Evolutionary conservation across 192 early-diverging fungal species (phyloP).

Genomic region (Pecoramyces ruminantium): DNA sequence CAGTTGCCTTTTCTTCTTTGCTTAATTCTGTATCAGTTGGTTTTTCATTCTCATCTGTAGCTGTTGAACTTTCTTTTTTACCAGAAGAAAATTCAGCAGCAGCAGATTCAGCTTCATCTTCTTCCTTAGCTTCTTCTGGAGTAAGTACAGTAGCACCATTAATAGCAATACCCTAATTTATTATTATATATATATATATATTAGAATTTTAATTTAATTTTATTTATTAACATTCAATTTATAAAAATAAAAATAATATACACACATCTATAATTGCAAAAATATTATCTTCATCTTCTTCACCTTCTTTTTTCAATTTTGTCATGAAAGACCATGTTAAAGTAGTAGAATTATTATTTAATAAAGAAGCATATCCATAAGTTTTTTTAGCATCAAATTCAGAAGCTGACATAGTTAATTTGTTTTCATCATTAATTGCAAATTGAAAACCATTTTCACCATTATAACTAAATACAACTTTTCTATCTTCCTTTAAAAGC

Average conservation of each 20-base stretch:
- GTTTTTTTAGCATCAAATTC: neutral
- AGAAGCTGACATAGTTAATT: neutral
- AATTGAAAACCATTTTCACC: neutral
- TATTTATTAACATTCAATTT: no score
- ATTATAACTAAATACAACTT: neutral
- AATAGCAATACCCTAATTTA: neutral
- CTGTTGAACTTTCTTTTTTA: no score
- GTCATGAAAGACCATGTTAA: neutral
- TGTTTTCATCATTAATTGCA: neutral
- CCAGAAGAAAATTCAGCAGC: neutral
- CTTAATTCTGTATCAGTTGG: no score
- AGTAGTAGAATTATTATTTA: neutral
- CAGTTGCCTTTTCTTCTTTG: no score
- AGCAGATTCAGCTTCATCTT: neutral
- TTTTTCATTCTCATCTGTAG: no score
- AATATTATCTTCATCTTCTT: neutral
- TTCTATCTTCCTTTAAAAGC: neutral
- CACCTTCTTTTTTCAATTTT: neutral
- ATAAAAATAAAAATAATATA: no score
- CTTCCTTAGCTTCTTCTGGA: neutral
- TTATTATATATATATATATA: no score
- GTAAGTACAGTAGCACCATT: neutral
- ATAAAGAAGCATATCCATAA: neutral
- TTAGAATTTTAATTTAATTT: no score
- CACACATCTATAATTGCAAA: neutral